Evolutionary conservation across 352 stramenopile species (phyloP).

Genomic region (Phytopythium helicoides): DNA sequence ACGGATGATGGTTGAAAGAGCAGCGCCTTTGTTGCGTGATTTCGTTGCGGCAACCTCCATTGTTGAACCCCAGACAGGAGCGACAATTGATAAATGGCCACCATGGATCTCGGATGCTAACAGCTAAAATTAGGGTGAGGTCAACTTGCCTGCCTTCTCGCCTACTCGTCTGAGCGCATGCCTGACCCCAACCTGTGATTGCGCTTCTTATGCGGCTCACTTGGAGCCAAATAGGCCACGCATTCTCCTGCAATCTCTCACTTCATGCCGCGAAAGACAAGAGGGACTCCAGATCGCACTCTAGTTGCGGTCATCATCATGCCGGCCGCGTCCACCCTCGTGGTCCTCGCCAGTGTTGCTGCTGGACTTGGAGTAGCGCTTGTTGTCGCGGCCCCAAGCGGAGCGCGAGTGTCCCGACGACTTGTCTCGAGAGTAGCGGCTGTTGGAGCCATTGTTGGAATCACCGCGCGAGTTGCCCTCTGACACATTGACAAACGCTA

Average conservation of each 20-base stretch:
- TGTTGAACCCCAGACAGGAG: neutral
- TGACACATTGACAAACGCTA: neutral
- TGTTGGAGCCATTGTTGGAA: conserved; percentile 13
- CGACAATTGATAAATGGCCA: neutral
- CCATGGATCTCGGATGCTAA: neutral
- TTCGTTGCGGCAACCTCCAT: conserved; percentile 40
- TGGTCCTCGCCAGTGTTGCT: conserved; percentile 27
- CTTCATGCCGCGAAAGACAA: too few relatives aligned
- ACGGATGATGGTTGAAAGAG: conserved; percentile 42
- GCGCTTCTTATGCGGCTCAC: too few relatives aligned
- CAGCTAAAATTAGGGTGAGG: too few relatives aligned
- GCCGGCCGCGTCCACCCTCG: conserved; percentile 25
- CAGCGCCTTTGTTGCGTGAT: conserved; percentile 52
- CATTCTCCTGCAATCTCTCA: too few relatives aligned
- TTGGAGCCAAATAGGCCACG: too few relatives aligned
- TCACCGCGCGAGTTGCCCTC: conserved; percentile 4
- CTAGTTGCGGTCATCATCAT: conserved; percentile 20
- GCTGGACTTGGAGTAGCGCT: conserved; percentile 46
- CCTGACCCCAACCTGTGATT: too few relatives aligned
- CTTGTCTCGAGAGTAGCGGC: conserved; percentile 55
- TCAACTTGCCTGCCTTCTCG: too few relatives aligned
- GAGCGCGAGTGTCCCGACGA: conserved; percentile 36
- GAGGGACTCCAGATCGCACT: too few relatives aligned
- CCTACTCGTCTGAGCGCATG: too few relatives aligned
- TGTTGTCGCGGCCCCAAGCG: conserved; percentile 57